phyloP scores from a whole-genome alignment of 2,329 filamentous ascomycete genomes.

The Domatiomyces globalis region DNA sequence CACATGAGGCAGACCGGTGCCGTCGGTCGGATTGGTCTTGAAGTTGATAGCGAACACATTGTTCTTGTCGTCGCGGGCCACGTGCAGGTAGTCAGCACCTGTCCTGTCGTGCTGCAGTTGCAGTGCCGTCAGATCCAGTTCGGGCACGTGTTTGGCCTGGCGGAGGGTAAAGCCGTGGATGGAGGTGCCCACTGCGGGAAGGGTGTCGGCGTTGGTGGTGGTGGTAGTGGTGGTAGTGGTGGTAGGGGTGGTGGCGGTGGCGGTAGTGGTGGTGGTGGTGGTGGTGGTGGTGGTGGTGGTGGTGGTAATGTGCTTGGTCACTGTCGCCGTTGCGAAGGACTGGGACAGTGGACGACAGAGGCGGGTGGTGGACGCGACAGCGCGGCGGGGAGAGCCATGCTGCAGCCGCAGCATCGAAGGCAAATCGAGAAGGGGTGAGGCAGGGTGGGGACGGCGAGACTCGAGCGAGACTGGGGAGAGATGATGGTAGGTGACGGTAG shows the following conservation, averaged over 20 bases:
- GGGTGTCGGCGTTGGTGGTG: constrained; percentile 53
- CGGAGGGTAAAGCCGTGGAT: constrained; percentile 88
- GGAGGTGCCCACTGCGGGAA: constrained; percentile 53
- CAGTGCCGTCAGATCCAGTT: constrained; percentile 81
- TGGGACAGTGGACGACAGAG: neutral
- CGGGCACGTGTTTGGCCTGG: constrained; percentile 79
- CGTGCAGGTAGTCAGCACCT: constrained; percentile 87
- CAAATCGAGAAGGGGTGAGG: neutral
- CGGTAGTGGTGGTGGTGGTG: too few species aligned
- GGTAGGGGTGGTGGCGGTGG: too few species aligned
- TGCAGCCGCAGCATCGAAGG: neutral
- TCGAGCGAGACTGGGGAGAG: too few species aligned
- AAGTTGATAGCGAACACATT: constrained; percentile 99
- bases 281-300: too few species aligned
- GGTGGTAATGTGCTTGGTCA: too few species aligned
- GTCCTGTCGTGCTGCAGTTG: constrained; percentile 90
- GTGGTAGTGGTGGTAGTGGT: too few species aligned
- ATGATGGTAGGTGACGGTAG: too few species aligned
- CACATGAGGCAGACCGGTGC: constrained; percentile 92
- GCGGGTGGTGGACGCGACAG: neutral
- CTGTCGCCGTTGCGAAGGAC: neutral
- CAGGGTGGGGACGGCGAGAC: too few species aligned
- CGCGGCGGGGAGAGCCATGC: neutral
- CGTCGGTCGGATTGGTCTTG: constrained; percentile 96
- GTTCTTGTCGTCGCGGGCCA: constrained; percentile 88